Evolutionary conservation across 2,329 filamentous ascomycete species (phyloP).

Genomic region (Teratosphaeria nubilosa): DNA sequence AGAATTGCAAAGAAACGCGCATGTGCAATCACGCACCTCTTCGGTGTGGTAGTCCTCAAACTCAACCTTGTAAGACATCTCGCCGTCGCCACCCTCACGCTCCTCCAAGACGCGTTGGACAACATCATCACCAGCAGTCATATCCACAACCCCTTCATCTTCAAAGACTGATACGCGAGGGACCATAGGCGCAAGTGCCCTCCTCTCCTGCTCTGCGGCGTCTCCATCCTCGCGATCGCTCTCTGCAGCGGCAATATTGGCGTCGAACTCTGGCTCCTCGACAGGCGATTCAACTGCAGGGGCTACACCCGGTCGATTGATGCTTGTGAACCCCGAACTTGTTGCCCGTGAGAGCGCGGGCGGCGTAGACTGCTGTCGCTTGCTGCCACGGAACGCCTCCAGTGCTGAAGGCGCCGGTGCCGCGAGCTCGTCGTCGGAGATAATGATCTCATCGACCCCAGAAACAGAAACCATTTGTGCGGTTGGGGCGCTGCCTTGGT

Average conservation of each 20-base stretch:
- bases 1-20: background rate
- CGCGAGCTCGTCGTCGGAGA: constrained; percentile 5
- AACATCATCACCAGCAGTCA: constrained; percentile 16
- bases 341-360: background rate
- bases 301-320: constrained; percentile 2
- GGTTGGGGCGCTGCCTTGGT: constrained; percentile 9
- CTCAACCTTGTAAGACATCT: constrained; percentile 31
- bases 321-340: constrained; percentile 3
- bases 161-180: constrained; percentile 1
- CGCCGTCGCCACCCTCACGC: constrained; percentile 19
- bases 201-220: background rate
- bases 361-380: background rate
- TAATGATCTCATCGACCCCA: constrained; percentile 1
- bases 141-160: constrained; percentile 12
- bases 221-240: background rate
- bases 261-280: background rate
- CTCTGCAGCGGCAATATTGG: background rate
- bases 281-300: background rate
- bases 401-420: constrained; percentile 5
- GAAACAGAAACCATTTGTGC: constrained; percentile 13
- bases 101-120: constrained; percentile 34
- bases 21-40: constrained; percentile 28
- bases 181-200: constrained; percentile 2
- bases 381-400: constrained; percentile 1
- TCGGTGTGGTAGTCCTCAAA: constrained; percentile 31